Evolutionary conservation across 2,329 filamentous ascomycete genomes (phyloP).

Genomic region (Metarhizium rileyi): DNA sequence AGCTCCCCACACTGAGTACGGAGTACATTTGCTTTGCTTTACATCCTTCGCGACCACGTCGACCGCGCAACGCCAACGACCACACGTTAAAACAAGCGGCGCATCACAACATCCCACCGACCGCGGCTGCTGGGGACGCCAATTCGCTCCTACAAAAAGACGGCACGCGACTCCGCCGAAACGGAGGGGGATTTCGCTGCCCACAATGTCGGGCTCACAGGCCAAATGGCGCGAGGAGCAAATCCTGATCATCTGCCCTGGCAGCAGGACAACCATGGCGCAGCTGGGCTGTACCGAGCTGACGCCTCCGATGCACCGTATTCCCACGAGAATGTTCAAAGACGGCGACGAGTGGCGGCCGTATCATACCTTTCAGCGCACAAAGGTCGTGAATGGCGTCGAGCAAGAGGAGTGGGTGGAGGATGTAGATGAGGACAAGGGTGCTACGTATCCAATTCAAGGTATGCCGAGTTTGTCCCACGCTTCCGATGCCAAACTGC

Average conservation of each 20-base stretch:
- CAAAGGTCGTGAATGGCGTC: slow-evolving; percentile 38
- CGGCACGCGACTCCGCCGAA: not conserved
- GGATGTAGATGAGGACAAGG: slow-evolving; percentile 78
- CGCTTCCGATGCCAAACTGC: not conserved
- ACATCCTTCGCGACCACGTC: not conserved
- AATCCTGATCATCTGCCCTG: slow-evolving; percentile 64
- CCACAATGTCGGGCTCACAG: slow-evolving; percentile 43
- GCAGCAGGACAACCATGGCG: slow-evolving; percentile 82
- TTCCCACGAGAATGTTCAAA: slow-evolving; percentile 91
- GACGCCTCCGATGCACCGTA: slow-evolving; percentile 76
- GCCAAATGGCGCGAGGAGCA: slow-evolving; percentile 56
- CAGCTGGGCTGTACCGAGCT: slow-evolving; percentile 86
- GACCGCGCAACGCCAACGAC: not conserved
- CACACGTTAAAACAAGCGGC: not conserved
- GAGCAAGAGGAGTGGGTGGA: slow-evolving; percentile 71
- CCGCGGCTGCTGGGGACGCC: not conserved
- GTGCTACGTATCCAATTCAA: slow-evolving; percentile 77
- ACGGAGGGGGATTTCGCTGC: slow-evolving; percentile 6
- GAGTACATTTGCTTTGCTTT: no score
- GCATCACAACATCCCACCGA: not conserved
- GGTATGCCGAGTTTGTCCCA: slow-evolving; percentile 34
- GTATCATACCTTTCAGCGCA: slow-evolving; percentile 63
- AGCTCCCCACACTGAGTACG: no score
- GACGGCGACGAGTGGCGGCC: slow-evolving; percentile 71
- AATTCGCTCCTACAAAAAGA: not conserved